Conservation (phyloP, 352 stramenopile species). For the Globisporangium carolinianum region DNA sequence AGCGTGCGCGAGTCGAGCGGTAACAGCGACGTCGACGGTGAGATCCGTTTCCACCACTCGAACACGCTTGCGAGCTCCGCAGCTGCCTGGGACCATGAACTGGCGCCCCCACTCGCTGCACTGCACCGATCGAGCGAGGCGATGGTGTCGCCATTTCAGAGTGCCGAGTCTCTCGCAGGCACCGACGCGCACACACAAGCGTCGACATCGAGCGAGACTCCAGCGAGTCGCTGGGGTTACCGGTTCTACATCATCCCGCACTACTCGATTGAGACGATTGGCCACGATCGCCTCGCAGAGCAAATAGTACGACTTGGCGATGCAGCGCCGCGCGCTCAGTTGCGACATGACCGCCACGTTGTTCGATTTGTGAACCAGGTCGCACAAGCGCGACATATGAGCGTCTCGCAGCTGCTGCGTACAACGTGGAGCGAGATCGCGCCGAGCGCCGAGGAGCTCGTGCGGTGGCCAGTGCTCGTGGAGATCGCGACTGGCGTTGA, state of each 20-base stretch:
- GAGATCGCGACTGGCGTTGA: conserved; percentile 38
- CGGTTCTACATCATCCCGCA: conserved; percentile 70
- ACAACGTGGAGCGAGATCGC: conserved; percentile 54
- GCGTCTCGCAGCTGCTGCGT: conserved; percentile 39
- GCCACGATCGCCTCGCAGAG: conserved; percentile 40
- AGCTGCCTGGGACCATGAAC: conserved; percentile 6
- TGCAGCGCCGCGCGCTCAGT: conserved; percentile 10
- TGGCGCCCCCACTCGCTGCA: conserved; percentile 19
- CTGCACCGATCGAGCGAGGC: conserved; percentile 21
- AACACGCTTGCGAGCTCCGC: too few relatives aligned
- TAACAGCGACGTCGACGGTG: conserved; percentile 14
- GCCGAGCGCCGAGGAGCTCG: conserved; percentile 43
- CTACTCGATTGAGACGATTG: conserved; percentile 43
- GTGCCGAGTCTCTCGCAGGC: neutral
- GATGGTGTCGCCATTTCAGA: conserved; percentile 17
- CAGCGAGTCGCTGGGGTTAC: conserved; percentile 44
- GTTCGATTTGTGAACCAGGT: conserved; percentile 76
- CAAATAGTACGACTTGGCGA: conserved; percentile 20
- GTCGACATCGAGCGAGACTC: neutral
- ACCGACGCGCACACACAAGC: neutral
- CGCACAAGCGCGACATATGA: conserved; percentile 37
- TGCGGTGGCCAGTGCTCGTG: conserved; percentile 63
- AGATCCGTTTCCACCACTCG: neutral
- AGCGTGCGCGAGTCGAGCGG: conserved; percentile 35
- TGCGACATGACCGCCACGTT: conserved; percentile 53